Conservation (phyloP, 768 basidiomycete genomes). For the Xerocomus brunneocitrinus region DNA sequence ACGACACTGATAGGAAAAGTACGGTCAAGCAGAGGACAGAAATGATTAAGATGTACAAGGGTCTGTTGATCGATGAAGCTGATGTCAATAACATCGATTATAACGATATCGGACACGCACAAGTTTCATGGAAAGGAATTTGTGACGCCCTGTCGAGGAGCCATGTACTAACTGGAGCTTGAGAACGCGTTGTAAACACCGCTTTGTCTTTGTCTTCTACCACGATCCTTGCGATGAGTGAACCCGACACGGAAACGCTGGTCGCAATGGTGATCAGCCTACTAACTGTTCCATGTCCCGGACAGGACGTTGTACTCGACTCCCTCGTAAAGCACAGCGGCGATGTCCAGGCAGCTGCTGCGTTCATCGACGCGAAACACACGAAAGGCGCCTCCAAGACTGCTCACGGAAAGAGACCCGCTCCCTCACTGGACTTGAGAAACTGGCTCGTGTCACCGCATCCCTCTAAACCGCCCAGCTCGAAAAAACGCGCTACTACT, state of each 20-base stretch:
- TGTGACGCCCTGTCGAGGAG: too few relatives aligned
- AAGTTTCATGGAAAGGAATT: constrained; percentile 2
- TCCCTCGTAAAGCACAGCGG: constrained; percentile 55
- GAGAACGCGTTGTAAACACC: too few relatives aligned
- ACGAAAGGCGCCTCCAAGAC: constrained; percentile 13
- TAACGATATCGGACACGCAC: constrained; percentile 6
- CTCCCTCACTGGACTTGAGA: constrained; percentile 42
- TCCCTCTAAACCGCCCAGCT: constrained; percentile 17
- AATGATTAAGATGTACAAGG: constrained; percentile 9
- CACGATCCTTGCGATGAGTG: constrained; percentile 11
- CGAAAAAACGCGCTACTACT: constrained; percentile 12
- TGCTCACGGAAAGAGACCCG: constrained; percentile 42
- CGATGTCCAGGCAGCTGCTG: constrained; percentile 49
- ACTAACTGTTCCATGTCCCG: constrained; percentile 32
- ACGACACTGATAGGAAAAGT: not conserved
- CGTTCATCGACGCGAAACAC: constrained; percentile 31
- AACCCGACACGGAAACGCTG: constrained; percentile 59
- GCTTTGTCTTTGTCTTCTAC: not conserved
- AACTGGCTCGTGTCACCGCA: constrained; percentile 45
- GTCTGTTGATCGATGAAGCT: constrained; percentile 6
- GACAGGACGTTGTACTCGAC: constrained; percentile 48
- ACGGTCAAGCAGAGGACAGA: constrained; percentile 1
- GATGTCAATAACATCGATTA: too few relatives aligned
- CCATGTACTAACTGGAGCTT: too few relatives aligned
- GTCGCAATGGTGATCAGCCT: constrained; percentile 66